Percentiles rank a stretch among this genome's conserved stretches.
Evolutionary conservation across 768 basidiomycete genomes (phyloP).

Genomic region (Mycena rosella): DNA sequence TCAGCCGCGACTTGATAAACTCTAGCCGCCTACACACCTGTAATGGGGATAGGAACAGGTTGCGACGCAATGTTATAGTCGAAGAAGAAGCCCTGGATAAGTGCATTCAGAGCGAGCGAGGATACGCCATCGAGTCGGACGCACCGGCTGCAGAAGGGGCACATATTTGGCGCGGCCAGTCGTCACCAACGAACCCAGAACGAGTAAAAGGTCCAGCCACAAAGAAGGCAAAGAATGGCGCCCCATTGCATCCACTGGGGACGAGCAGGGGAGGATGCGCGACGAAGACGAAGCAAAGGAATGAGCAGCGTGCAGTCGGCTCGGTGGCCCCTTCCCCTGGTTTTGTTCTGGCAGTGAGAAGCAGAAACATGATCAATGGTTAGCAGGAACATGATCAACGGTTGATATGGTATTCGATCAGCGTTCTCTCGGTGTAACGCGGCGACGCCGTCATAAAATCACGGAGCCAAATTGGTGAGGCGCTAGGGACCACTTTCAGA

Average conservation of each 20-base stretch:
- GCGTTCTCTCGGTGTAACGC: too few relatives aligned
- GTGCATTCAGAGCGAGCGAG: background rate
- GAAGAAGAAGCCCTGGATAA: conserved; percentile 54
- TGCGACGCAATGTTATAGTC: conserved; percentile 47
- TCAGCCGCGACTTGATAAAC: background rate
- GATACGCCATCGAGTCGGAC: background rate
- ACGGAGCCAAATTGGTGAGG: too few relatives aligned
- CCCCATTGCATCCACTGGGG: conserved; percentile 19
- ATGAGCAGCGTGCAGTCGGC: background rate
- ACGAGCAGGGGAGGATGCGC: background rate
- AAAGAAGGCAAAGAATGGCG: conserved; percentile 5
- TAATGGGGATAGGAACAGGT: conserved; percentile 48
- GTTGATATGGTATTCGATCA: too few relatives aligned
- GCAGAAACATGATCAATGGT: too few relatives aligned
- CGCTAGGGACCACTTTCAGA: too few relatives aligned
- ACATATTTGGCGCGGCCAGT: conserved; percentile 32
- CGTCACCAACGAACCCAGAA: conserved; percentile 6
- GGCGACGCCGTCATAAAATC: too few relatives aligned
- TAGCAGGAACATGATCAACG: too few relatives aligned
- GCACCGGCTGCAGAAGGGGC: conserved; percentile 42
- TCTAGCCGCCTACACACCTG: conserved; percentile 45
- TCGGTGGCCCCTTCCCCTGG: background rate
- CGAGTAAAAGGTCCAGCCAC: conserved; percentile 23
- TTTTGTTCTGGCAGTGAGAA: conserved; percentile 6
- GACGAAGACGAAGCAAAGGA: background rate